Evolutionary conservation across 2,329 filamentous ascomycete genomes (phyloP), one percentile per base, ranked within the genome.

Genomic region (Colletotrichum filicis): DNA sequence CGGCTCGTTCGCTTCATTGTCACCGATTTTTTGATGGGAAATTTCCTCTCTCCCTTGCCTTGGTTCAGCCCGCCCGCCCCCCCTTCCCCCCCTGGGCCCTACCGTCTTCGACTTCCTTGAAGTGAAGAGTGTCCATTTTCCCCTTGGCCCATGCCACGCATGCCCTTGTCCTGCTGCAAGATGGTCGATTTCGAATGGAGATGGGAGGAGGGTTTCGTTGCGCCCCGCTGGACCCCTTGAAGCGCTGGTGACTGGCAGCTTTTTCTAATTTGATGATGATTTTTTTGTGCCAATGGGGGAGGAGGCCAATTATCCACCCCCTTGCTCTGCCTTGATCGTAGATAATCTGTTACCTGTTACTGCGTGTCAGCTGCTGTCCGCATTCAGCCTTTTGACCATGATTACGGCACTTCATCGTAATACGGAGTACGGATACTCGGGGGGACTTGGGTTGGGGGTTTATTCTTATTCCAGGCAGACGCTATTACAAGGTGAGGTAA

Each of bases 1-100:
- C 49, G 55, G 55, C 56, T 71, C 69, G 52, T 53, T 72, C 69
- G 69, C 65, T 68, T 68, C 57, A 35, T 57, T 55, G 16, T 53
- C 26, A 22, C 57, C 64, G 42, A 46, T n/a, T 46, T 14, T 46
- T 46, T 46, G 42, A 46, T 46, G 42, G 42, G 42, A 46, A 46
- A 46, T 46, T 46, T 46, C 16, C 32, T 35, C 32, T 35, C 42
- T n/a, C 42, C 42, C 42, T 46, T n/a, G 42, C 42, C 42, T 19
- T 46, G 16, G 42, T 46, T 3, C 42, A 46, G 19, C 42, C 42
- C 42, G 16, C 16, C 16, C 5, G 42, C 12, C 12, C 35, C 42
- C 42, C 16, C 58, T 46, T 37, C n/a, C 9, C 55, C 9, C 55
- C 26, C 32, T 12, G 32, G 32, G 32, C 11, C 32, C 4, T 35